A percentile compares a stretch with the other conserved stretches of the same genome.
Evolutionary conservation across 176 grass and related monocot species (phyloP).

Genomic region (Lolium rigidum): DNA sequence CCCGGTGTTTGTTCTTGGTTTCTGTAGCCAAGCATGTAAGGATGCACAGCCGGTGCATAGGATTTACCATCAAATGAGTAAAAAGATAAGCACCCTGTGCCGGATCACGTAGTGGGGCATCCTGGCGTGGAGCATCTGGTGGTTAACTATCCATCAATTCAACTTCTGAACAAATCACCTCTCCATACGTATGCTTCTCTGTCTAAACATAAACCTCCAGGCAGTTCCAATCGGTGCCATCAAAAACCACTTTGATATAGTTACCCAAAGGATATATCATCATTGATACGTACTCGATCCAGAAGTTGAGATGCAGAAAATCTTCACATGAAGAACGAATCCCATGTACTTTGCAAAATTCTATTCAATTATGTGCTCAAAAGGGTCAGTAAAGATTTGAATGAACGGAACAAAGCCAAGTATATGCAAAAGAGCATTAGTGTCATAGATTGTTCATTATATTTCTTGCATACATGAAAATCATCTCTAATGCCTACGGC

Average conservation of each 20-base stretch:
- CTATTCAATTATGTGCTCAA: no score
- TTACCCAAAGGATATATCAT: constrained; percentile 39
- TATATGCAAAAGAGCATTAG: no score
- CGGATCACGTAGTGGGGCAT: background rate
- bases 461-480: no score
- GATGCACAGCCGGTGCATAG: background rate
- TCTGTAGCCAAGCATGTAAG: background rate
- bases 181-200: background rate
- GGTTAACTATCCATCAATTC: constrained; percentile 3
- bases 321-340: no score
- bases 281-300: background rate
- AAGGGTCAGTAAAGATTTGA: no score
- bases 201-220: constrained; percentile 49
- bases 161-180: constrained; percentile 7
- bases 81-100: background rate
- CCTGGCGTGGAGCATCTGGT: background rate
- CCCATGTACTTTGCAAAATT: no score
- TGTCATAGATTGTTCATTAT: no score
- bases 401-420: no score
- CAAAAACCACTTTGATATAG: constrained; percentile 58
- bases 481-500: no score
- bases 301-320: no score
- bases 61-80: background rate
- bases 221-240: constrained; percentile 48
- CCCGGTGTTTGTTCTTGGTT: background rate